These are phyloP conservation scores for Paecilomyces variotii DNA, from an alignment of 2,329 filamentous ascomycete genomes.

Conservation along the genomic window DNA sequence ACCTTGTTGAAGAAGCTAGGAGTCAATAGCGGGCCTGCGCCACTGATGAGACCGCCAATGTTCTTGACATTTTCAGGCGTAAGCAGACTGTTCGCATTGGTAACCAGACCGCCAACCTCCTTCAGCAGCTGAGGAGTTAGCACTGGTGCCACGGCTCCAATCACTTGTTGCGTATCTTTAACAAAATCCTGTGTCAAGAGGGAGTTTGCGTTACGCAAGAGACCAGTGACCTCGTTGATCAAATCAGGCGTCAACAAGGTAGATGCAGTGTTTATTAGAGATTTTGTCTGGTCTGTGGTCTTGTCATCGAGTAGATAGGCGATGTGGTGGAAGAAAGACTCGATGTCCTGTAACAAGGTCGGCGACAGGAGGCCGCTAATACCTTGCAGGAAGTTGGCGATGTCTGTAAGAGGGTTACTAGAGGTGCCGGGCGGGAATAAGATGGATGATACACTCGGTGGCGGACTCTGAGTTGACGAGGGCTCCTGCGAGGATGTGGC, in stretches of 20 bases:
- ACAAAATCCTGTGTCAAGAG: constrained; percentile 13
- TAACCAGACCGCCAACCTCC: constrained; percentile 17
- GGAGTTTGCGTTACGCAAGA: constrained; percentile 21
- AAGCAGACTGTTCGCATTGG: constrained; percentile 18
- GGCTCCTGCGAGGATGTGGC: no score
- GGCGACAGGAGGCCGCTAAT: neutral
- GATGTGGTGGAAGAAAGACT: neutral
- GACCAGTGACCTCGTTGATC: constrained; percentile 22
- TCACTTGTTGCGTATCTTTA: constrained; percentile 10
- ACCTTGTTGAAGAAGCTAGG: constrained; percentile 13
- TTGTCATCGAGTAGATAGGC: neutral
- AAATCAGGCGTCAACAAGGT: constrained; percentile 4
- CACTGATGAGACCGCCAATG: no score
- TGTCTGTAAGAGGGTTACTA: neutral
- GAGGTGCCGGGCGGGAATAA: no score
- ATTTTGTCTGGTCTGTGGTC: neutral
- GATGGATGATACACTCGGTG: no score
- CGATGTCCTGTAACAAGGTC: neutral
- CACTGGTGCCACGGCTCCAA: constrained; percentile 15
- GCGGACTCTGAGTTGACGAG: no score
- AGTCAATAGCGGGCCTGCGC: no score
- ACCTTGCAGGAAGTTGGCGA: neutral
- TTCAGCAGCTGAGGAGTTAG: constrained; percentile 16
- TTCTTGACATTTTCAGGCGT: constrained; percentile 17
- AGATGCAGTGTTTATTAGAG: neutral